Conservation (phyloP, 352 stramenopile genomes). For the Phytophthora multivora region DNA sequence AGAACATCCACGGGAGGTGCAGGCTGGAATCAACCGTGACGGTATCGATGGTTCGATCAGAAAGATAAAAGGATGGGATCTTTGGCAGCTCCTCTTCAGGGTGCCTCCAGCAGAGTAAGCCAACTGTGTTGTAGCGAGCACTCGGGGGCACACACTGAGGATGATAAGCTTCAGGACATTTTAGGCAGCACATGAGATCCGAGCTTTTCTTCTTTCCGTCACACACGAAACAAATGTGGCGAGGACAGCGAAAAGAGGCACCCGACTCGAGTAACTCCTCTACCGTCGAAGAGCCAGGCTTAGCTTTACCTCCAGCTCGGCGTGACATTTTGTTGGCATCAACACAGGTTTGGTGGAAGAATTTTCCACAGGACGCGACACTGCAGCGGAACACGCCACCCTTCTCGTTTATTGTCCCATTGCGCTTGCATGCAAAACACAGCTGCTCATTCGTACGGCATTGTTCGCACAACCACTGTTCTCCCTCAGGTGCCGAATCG, state of each 20-base stretch:
- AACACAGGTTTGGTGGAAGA: slow-evolving; percentile 86
- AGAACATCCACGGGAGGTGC: slow-evolving; percentile 77
- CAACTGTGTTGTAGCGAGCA: slow-evolving; percentile 92
- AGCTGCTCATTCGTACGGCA: slow-evolving; percentile 88
- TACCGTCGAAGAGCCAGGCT: slow-evolving; percentile 34
- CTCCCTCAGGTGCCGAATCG: slow-evolving; percentile 60
- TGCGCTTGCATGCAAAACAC: slow-evolving; percentile 89
- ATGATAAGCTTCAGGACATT: slow-evolving; percentile 93
- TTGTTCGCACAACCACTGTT: slow-evolving; percentile 92
- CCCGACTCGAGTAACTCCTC: slow-evolving; percentile 70
- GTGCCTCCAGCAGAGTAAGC: slow-evolving; percentile 92
- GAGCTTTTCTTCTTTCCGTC: slow-evolving; percentile 74
- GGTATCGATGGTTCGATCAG: slow-evolving; percentile 61
- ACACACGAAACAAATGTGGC: slow-evolving; percentile 83
- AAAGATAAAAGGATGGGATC: slow-evolving; percentile 77
- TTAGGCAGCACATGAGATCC: slow-evolving; percentile 91
- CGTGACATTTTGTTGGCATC: slow-evolving; percentile 64
- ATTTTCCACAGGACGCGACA: slow-evolving; percentile 73
- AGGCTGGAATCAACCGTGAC: slow-evolving; percentile 82
- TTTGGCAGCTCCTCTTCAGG: slow-evolving; percentile 69
- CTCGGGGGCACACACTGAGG: slow-evolving; percentile 92
- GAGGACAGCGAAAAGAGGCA: slow-evolving; percentile 88
- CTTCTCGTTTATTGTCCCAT: slow-evolving; percentile 89
- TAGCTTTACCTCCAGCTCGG: slow-evolving; percentile 43
- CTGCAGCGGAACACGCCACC: slow-evolving; percentile 81